A percentile compares a stretch with the other conserved stretches of the same genome.
Evolutionary conservation across 208 protist species (phyloP).

Genomic region (Trypanosoma scelopori): DNA sequence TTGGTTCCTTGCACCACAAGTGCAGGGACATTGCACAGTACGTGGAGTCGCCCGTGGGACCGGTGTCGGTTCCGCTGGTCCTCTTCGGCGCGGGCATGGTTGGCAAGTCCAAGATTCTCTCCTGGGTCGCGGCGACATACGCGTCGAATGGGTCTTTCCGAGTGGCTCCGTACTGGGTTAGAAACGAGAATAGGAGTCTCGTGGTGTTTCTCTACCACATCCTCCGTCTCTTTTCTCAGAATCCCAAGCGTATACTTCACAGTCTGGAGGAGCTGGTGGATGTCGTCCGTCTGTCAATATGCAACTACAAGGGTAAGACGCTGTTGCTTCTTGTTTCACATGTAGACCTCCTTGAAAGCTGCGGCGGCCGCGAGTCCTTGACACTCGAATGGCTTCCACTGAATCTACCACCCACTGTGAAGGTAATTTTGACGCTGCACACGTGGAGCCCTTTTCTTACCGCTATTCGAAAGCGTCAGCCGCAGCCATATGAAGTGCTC

Average conservation of each 20-base stretch:
- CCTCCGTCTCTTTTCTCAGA: slow-evolving; percentile 40
- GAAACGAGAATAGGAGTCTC: slow-evolving; percentile 44
- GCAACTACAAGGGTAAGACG: slow-evolving; percentile 48
- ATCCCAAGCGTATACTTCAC: slow-evolving; percentile 27
- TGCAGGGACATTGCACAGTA: slow-evolving; percentile 40
- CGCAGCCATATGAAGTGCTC: slow-evolving; percentile 81
- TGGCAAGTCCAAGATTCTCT: slow-evolving; percentile 62
- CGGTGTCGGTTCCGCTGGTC: slow-evolving; percentile 57
- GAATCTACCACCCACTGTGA: slow-evolving; percentile 52
- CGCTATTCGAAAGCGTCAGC: slow-evolving; percentile 62
- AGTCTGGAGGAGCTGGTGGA: slow-evolving; percentile 45
- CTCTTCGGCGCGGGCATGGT: slow-evolving; percentile 61
- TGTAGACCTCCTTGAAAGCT: slow-evolving; percentile 61
- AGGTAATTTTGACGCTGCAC: slow-evolving; percentile 61
- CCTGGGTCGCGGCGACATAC: slow-evolving; percentile 41
- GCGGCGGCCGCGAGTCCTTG: slow-evolving; percentile 38
- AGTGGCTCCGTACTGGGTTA: slow-evolving; percentile 44
- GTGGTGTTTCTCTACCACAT: slow-evolving; percentile 61
- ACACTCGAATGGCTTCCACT: slow-evolving; percentile 70
- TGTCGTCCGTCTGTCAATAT: slow-evolving; percentile 47
- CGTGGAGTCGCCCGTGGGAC: slow-evolving; percentile 34
- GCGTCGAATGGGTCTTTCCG: slow-evolving; percentile 12
- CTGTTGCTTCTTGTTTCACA: slow-evolving; percentile 56
- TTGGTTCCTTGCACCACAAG: slow-evolving; percentile 40
- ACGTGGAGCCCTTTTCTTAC: slow-evolving; percentile 68